These are phyloP conservation scores for Aspergillus clavatus DNA, from an alignment of 2,329 filamentous ascomycete genomes.

Conservation along the genomic window DNA sequence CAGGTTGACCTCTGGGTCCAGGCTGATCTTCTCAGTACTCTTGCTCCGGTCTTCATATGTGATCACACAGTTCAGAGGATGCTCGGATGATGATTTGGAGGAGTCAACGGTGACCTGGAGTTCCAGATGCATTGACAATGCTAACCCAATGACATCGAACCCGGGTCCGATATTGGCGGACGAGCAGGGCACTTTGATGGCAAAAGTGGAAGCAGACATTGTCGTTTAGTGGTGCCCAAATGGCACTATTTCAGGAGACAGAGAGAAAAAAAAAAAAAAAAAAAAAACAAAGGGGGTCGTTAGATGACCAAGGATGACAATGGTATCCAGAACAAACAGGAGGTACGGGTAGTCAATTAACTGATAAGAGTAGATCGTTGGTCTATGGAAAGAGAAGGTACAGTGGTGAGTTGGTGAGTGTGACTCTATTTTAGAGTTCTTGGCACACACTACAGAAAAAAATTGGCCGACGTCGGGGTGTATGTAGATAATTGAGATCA, in stretches of 20 bases:
- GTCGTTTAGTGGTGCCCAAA: conserved; percentile 1
- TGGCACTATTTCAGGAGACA: neutral
- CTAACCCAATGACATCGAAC: conserved; percentile 94
- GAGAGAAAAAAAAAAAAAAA: neutral
- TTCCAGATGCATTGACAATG: conserved; percentile 90
- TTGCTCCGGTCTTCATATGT: conserved; percentile 83
- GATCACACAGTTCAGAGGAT: conserved; percentile 65
- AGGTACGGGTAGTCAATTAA: neutral
- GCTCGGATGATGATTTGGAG: conserved; percentile 35
- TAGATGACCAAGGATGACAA: too few relatives aligned
- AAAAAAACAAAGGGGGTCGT: too few relatives aligned
- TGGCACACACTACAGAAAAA: conserved; percentile 8
- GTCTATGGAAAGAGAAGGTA: neutral
- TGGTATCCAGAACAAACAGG: neutral
- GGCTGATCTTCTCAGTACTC: conserved; percentile 66
- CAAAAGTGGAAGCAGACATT: conserved; percentile 47
- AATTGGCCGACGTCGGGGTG: conserved; percentile 15
- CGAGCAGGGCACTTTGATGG: conserved; percentile 81
- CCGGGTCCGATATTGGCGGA: conserved; percentile 97
- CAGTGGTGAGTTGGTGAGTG: neutral
- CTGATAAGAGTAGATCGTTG: neutral
- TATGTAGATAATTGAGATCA: too few relatives aligned
- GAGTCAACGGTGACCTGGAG: conserved; percentile 73
- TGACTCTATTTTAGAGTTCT: conserved; percentile 11
- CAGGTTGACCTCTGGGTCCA: conserved; percentile 82